Evolutionary conservation across 148 eudicot genomes (phyloP).

Genomic region (Vaccinium corymbosum): DNA sequence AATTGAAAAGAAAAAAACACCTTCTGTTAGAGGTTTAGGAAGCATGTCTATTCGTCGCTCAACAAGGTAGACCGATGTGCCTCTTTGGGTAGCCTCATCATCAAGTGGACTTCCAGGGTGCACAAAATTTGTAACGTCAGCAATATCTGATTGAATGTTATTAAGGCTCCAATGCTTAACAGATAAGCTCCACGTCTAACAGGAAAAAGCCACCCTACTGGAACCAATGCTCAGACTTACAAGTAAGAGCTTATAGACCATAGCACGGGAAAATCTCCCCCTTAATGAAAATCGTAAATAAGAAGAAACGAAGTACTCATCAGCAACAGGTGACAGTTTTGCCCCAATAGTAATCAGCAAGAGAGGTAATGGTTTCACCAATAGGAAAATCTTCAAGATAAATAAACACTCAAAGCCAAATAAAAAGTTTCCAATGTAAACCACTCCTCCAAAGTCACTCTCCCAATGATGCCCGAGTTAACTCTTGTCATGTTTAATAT

Average conservation of each 20-base stretch:
- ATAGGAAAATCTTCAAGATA: not conserved
- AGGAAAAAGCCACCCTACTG: not conserved
- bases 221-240: not conserved
- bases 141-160: conserved; percentile 63
- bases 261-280: not conserved
- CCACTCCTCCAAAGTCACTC: not conserved
- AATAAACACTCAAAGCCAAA: not conserved
- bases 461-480: not conserved
- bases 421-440: not conserved
- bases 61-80: conserved; percentile 96
- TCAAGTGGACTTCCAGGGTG: conserved; percentile 94
- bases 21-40: conserved; percentile 98
- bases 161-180: conserved; percentile 37
- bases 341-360: not conserved
- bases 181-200: conserved; percentile 4
- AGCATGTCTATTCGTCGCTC: conserved; percentile 98
- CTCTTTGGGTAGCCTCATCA: conserved; percentile 92
- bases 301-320: not conserved
- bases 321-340: not conserved
- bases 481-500: not conserved
- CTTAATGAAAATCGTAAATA: not conserved
- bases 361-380: not conserved
- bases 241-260: not conserved
- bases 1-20: conserved; percentile 23
- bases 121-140: conserved; percentile 97